Percentiles rank a stretch among this genome's conserved stretches.
Evolutionary conservation across 139 green algal species (phyloP).

Genomic region (Axilococcus clingmanii): DNA sequence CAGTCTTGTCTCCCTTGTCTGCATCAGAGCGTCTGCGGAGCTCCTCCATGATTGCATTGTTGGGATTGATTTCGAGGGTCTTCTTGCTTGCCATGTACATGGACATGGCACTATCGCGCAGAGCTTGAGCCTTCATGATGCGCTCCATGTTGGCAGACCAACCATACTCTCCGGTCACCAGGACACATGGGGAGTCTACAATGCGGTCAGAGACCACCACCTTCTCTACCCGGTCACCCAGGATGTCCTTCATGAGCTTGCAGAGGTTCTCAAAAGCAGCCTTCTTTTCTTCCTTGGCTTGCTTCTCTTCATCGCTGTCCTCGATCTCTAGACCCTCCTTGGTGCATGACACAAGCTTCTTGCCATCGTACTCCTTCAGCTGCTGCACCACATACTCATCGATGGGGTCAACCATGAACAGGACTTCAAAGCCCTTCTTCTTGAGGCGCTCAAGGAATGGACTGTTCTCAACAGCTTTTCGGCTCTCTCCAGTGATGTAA

Average conservation of each 20-base stretch:
- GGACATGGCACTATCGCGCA: constrained; percentile 92
- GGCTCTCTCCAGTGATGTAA: constrained; percentile 98
- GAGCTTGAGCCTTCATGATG: constrained; percentile 99
- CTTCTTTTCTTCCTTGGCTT: constrained; percentile 92
- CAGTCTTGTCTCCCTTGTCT: constrained; percentile 88
- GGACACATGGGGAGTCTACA: constrained; percentile 95
- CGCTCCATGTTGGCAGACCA: constrained; percentile 99
- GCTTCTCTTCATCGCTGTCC: constrained; percentile 60
- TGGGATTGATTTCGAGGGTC: constrained; percentile 98
- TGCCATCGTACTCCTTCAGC: constrained; percentile 97
- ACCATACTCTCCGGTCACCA: constrained; percentile 99
- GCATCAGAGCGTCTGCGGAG: constrained; percentile 31
- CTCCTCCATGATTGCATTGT: constrained; percentile 92
- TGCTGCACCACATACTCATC: constrained; percentile 99
- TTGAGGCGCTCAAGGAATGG: constrained; percentile 98
- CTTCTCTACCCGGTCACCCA: constrained; percentile 88
- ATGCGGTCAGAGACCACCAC: constrained; percentile 95
- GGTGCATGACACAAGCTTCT: constrained; percentile 97
- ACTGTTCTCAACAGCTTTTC: constrained; percentile 96
- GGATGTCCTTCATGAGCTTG: constrained; percentile 94
- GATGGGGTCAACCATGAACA: constrained; percentile 99
- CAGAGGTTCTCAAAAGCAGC: constrained; percentile 88
- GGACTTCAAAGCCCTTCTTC: constrained; percentile 93
- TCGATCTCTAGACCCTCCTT: constrained; percentile 92
- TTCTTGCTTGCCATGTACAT: constrained; percentile 99